Base-by-base conservation (phyloP, 768 basidiomycete genomes). In the Mycena indigotica region DNA sequence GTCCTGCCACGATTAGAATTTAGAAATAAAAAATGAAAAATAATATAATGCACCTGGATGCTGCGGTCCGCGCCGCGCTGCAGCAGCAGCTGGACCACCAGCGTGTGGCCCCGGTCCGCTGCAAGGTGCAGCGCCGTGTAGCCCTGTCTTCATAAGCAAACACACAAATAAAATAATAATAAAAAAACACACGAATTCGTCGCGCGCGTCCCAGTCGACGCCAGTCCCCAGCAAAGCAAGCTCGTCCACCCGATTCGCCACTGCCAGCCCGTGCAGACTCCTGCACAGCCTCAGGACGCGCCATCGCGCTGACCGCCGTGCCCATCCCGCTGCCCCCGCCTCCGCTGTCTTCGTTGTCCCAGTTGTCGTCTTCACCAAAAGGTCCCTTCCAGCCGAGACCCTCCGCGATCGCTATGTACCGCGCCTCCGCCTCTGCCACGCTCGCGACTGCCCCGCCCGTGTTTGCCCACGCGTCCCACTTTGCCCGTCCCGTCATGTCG, bases 101-200 rank as follows among this genome's bases (percentile, higher is more conserved):
- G 75, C 5, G 75, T 53, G 65, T 85, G 79, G 1, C 95, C 95
- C 66, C 94, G 78, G 70, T 97, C 95, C 25, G 87, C 84, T 4
- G 95, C 94, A 0, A 95, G 78, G 65, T 97, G 95, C 19, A 97
- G 72, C 6, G 94, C 81, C 0, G 93, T 91, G 69, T 93, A 94
- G 30, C 92, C 94, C 95, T 97, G 65, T 19, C n/a, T n/a, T n/a
- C n/a, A n/a, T n/a, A n/a, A n/a, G n/a, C n/a, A n/a, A n/a, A n/a
- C n/a, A n/a, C n/a, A n/a, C n/a, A n/a, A n/a, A n/a, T n/a, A n/a
- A n/a, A n/a, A n/a, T n/a, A n/a, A n/a, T n/a, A 41, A 17, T n/a
- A 26, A 17, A 44, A 17, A 44, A 16, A 73, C 87, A 70, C 70
- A 95, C 94, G 76, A 82, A 89, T 75, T 88, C 84, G 58, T 95